A percentile compares a stretch with the other conserved stretches of the same genome.
Conservation (phyloP, 2,329 filamentous ascomycete genomes). For the Cladosporium colombiae region DNA sequence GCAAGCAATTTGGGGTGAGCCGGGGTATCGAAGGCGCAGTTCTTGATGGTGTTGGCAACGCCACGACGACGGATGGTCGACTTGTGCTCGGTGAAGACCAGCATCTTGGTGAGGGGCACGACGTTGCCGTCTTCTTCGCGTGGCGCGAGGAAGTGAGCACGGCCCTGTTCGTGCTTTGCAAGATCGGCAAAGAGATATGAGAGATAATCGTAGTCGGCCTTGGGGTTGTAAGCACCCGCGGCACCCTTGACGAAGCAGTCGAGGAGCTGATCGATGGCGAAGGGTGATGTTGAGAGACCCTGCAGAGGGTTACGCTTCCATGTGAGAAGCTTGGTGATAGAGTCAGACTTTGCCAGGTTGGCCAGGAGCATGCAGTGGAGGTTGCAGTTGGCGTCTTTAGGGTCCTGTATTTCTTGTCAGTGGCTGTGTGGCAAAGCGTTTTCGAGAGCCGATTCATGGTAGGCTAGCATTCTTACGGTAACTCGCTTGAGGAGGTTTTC, state of each 20-base stretch:
- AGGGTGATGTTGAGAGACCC: slow-evolving; percentile 69
- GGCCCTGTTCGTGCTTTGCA: slow-evolving; percentile 70
- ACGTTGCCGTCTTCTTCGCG: slow-evolving; percentile 75
- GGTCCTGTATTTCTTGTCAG: slow-evolving; percentile 50
- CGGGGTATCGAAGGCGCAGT: slow-evolving; percentile 78
- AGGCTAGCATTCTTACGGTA: slow-evolving; percentile 61
- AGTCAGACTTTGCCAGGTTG: slow-evolving; percentile 82
- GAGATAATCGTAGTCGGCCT: slow-evolving; percentile 88
- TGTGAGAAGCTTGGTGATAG: slow-evolving; percentile 66
- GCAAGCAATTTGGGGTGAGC: slow-evolving; percentile 69
- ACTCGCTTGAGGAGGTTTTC: slow-evolving; percentile 71
- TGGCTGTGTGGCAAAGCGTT: neutral
- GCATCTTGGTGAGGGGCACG: slow-evolving; percentile 87
- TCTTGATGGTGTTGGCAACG: slow-evolving; percentile 97
- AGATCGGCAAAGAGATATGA: slow-evolving; percentile 93
- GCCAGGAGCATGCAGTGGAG: slow-evolving; percentile 88
- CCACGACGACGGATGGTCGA: slow-evolving; percentile 82
- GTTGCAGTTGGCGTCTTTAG: slow-evolving; percentile 78
- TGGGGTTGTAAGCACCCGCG: slow-evolving; percentile 76
- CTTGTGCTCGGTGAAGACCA: slow-evolving; percentile 89
- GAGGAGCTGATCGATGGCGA: slow-evolving; percentile 84
- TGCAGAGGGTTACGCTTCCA: slow-evolving; percentile 69
- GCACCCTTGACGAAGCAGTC: slow-evolving; percentile 95
- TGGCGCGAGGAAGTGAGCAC: slow-evolving; percentile 54
- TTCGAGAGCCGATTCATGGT: neutral